These are phyloP conservation scores for Thelonectria discophora DNA, from an alignment of 2,329 filamentous ascomycete genomes.

Conservation along the genomic window DNA sequence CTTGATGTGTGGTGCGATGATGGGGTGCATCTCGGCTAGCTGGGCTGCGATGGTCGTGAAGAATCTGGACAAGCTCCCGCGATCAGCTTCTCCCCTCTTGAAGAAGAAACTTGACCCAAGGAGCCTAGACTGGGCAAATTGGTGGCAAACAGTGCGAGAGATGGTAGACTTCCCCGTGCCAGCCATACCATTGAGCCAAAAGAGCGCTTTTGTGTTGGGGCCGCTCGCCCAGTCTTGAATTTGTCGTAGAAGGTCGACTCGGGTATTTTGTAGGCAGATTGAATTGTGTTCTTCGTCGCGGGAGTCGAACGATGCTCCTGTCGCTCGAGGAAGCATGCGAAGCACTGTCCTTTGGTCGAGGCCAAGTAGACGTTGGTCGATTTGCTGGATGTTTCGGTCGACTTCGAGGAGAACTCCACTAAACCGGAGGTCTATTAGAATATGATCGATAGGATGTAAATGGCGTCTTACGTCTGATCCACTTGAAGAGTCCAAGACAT, in stretches of 20 bases:
- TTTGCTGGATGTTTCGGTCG: background rate
- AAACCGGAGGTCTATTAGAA: background rate
- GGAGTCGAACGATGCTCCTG: slow-evolving; percentile 46
- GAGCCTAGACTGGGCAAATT: background rate
- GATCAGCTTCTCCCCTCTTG: too few species aligned
- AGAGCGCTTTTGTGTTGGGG: slow-evolving; percentile 37
- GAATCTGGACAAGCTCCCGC: slow-evolving; percentile 47
- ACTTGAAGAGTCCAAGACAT: slow-evolving; percentile 7
- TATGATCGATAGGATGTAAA: background rate
- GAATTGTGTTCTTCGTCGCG: slow-evolving; percentile 43
- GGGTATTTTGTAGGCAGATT: slow-evolving; percentile 44
- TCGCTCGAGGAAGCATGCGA: slow-evolving; percentile 26
- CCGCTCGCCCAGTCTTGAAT: slow-evolving; percentile 44
- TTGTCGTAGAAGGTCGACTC: slow-evolving; percentile 43
- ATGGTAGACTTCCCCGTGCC: too few species aligned
- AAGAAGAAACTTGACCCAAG: slow-evolving; percentile 52
- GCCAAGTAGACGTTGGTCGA: background rate
- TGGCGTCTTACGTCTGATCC: slow-evolving; percentile 10
- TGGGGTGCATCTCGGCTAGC: slow-evolving; percentile 41
- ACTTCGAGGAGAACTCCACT: background rate
- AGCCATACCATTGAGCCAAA: slow-evolving; percentile 52
- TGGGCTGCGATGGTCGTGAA: slow-evolving; percentile 52
- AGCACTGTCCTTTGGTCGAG: slow-evolving; percentile 21
- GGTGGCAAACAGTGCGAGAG: slow-evolving; percentile 44
- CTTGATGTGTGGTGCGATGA: slow-evolving; percentile 38